Conservation (phyloP, 306 rosid species). For the Prinsepia uniflora region DNA sequence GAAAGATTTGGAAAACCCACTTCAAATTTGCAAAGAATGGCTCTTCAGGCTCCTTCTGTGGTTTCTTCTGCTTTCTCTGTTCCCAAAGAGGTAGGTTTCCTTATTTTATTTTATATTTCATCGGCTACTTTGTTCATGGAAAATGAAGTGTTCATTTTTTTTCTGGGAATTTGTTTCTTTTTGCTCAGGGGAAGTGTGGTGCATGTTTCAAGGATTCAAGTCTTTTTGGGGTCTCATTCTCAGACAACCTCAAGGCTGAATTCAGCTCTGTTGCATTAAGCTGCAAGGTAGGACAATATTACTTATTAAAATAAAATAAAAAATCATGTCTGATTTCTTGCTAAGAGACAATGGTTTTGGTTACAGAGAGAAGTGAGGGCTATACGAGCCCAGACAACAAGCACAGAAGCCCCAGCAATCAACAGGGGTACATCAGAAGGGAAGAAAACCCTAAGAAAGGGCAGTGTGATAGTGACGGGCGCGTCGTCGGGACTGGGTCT, state of each 20-base stretch:
- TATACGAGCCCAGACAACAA: constrained; percentile 63
- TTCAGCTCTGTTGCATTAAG: constrained; percentile 66
- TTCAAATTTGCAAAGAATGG: constrained; percentile 25
- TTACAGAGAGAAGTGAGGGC: constrained; percentile 51
- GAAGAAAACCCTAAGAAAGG: constrained; percentile 88
- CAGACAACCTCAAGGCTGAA: constrained; percentile 66
- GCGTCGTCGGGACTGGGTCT: constrained; percentile 97
- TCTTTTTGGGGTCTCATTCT: constrained; percentile 67
- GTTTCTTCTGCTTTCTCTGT: constrained; percentile 49
- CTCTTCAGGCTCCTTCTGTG: constrained; percentile 54
- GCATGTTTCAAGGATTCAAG: constrained; percentile 65
- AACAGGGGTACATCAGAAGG: constrained; percentile 56
- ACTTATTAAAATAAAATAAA: background rate
- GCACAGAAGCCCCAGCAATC: constrained; percentile 61
- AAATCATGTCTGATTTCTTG: background rate
- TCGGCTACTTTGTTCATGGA: background rate
- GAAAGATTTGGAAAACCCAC: background rate
- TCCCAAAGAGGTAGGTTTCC: constrained; percentile 44
- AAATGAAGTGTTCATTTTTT: constrained; percentile 3
- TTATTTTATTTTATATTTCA: background rate
- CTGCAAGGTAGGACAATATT: constrained; percentile 54
- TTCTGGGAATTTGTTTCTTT: constrained; percentile 2
- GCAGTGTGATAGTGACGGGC: constrained; percentile 82
- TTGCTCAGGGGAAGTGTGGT: constrained; percentile 60
- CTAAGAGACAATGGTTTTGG: background rate